Conservation (phyloP, 257 asterid genomes). For the Solanum appendiculatum region DNA sequence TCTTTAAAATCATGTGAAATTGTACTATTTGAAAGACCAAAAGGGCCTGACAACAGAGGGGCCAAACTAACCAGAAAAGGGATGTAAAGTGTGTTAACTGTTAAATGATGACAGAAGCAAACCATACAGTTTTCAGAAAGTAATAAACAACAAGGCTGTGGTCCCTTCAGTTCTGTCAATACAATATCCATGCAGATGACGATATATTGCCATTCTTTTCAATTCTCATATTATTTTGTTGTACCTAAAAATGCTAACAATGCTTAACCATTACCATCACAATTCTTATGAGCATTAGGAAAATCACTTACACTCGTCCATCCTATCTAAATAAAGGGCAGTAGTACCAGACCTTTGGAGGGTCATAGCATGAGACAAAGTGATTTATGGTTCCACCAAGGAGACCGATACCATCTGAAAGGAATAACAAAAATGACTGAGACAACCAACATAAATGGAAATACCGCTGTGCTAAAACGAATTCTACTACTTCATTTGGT, state of each 20-base stretch:
- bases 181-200: not conserved
- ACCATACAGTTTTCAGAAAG: not conserved
- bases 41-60: not conserved
- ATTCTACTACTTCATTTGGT: not conserved
- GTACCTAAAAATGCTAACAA: not conserved
- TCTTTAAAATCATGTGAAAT: not conserved
- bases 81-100: not conserved
- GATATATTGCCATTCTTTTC: not conserved
- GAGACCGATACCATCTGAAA: conserved; percentile 95
- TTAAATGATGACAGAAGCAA: not conserved
- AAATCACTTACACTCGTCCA: not conserved
- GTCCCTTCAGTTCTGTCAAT: not conserved
- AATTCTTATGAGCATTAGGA: not conserved
- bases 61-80: not conserved
- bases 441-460: not conserved
- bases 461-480: not conserved
- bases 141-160: not conserved
- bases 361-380: conserved; percentile 61
- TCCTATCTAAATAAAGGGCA: not conserved
- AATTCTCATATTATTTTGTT: not conserved
- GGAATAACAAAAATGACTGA: not conserved
- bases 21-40: not conserved
- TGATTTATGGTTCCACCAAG: conserved; percentile 90
- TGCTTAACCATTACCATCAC: not conserved
- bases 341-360: conserved; percentile 72